Percentiles rank a stretch among this genome's conserved stretches.
These are phyloP conservation scores for Fusarium verticillioides DNA, from an alignment of 2,329 filamentous ascomycete genomes.

Conservation along the genomic window DNA sequence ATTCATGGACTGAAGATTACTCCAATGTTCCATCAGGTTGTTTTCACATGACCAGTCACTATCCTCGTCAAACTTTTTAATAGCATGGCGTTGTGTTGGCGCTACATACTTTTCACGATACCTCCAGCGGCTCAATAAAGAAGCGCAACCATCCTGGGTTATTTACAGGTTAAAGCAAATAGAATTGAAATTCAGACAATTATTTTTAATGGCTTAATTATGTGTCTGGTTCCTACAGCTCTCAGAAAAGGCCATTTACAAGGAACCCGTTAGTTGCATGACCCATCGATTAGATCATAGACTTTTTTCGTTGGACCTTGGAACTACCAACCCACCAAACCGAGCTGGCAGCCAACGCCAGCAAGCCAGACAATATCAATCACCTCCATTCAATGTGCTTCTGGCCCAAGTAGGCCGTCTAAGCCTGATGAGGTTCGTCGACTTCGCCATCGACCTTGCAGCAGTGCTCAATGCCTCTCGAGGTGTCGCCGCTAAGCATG, in stretches of 20 bases:
- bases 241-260: not conserved
- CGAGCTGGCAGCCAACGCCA: slow-evolving; percentile 37
- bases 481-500: slow-evolving; percentile 72
- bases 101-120: not conserved
- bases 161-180: not conserved
- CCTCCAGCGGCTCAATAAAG: not conserved
- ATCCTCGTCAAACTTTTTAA: not conserved
- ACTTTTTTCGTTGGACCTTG: slow-evolving; percentile 31
- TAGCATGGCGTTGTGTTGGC: slow-evolving; percentile 6
- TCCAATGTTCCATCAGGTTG: not conserved
- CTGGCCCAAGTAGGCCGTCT: slow-evolving; percentile 37
- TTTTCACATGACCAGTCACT: not conserved
- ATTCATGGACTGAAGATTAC: not conserved
- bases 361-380: slow-evolving; percentile 16
- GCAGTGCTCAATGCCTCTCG: slow-evolving; percentile 76
- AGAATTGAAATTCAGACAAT: not conserved
- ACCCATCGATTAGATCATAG: slow-evolving; percentile 42
- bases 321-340: slow-evolving; percentile 20
- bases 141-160: not conserved
- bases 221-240: not conserved
- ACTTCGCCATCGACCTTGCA: slow-evolving; percentile 74
- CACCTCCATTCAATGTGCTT: slow-evolving; percentile 38
- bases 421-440: slow-evolving; percentile 68
- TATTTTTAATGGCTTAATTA: no score
- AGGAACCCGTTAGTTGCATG: slow-evolving; percentile 49